Percentiles rank a stretch among this genome's conserved stretches.
phyloP scores from a whole-genome alignment of 2,329 filamentous ascomycete genomes.

The Fusarium sp. region DNA sequence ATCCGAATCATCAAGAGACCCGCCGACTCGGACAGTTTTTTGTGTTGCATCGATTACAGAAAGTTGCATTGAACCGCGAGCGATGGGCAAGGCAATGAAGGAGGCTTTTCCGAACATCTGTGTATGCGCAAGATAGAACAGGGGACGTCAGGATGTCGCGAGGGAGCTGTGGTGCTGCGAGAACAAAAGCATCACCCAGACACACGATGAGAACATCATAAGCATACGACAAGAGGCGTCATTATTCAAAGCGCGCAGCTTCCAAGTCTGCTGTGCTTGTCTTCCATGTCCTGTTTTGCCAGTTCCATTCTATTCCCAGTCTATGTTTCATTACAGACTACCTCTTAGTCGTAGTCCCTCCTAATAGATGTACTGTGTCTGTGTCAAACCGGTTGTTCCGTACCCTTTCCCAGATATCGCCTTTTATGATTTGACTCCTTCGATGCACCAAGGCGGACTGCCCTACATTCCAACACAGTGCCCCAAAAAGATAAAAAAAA shows the following conservation, averaged over 20 bases:
- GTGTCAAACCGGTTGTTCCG: conserved; percentile 1
- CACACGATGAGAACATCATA: conserved; percentile 15
- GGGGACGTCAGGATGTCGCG: conserved; percentile 8
- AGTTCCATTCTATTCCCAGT: conserved; percentile 9
- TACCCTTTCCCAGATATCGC: conserved; percentile 2
- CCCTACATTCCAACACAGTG: not conserved
- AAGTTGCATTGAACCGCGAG: conserved; percentile 25
- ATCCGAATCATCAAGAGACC: conserved; percentile 10
- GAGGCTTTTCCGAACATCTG: conserved; percentile 2
- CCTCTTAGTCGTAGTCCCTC: not conserved
- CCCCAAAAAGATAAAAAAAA: not conserved
- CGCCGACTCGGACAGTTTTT: not conserved
- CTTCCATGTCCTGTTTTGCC: not conserved
- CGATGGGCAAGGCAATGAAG: conserved; percentile 11
- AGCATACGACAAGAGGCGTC: conserved; percentile 12
- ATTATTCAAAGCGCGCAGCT: conserved; percentile 14
- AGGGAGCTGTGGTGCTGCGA: conserved; percentile 8
- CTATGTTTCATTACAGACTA: conserved; percentile 1
- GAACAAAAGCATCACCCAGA: conserved; percentile 1
- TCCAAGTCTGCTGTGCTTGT: conserved; percentile 11
- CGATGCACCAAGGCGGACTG: not conserved
- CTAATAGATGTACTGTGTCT: not conserved
- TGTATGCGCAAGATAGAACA: conserved; percentile 14
- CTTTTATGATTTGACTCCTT: conserved; percentile 3
- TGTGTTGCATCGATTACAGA: conserved; percentile 1